These are phyloP conservation scores for Colletotrichum tabaci DNA, from an alignment of 2,329 filamentous ascomycete species.

Conservation along the genomic window DNA sequence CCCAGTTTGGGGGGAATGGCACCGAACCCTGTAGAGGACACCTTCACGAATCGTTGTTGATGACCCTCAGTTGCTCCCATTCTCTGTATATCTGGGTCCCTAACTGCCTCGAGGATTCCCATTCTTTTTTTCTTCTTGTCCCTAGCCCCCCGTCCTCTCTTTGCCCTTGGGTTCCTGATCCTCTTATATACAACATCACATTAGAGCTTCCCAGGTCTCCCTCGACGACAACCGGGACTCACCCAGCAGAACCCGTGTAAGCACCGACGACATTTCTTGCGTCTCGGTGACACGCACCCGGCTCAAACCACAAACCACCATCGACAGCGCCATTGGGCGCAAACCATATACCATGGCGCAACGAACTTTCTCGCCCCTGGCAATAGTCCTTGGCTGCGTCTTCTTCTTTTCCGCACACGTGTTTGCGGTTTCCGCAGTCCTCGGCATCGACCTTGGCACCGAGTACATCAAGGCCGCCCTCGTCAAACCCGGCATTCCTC, in stretches of 20 bases:
- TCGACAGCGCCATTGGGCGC: constrained; percentile 41
- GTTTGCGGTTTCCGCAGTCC: constrained; percentile 77
- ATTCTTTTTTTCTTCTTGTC: constrained; percentile 9
- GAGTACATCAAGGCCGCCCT: constrained; percentile 97
- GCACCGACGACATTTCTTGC: constrained; percentile 7
- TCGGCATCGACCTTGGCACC: constrained; percentile 94
- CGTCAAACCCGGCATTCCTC: constrained; percentile 95
- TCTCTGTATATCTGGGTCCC: constrained; percentile 32
- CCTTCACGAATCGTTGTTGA: constrained; percentile 36
- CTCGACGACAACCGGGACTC: constrained; percentile 23
- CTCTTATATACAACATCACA: background rate
- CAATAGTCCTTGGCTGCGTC: constrained; percentile 56
- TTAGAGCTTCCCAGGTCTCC: constrained; percentile 30
- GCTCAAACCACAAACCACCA: background rate
- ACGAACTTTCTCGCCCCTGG: constrained; percentile 53
- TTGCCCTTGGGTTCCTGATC: constrained; percentile 1
- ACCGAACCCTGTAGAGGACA: constrained; percentile 41
- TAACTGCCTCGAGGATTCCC: constrained; percentile 13
- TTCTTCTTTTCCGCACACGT: constrained; percentile 64
- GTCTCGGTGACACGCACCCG: constrained; percentile 21
- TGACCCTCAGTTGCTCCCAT: constrained; percentile 25
- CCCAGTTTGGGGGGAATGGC: constrained; percentile 35
- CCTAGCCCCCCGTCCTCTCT: constrained; percentile 7
- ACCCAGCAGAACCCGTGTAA: constrained; percentile 22
- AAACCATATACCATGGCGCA: constrained; percentile 51